These are phyloP conservation scores for Sporobolus alterniflorus DNA, from an alignment of 202 grass and related monocot species.

Conservation along the genomic window DNA sequence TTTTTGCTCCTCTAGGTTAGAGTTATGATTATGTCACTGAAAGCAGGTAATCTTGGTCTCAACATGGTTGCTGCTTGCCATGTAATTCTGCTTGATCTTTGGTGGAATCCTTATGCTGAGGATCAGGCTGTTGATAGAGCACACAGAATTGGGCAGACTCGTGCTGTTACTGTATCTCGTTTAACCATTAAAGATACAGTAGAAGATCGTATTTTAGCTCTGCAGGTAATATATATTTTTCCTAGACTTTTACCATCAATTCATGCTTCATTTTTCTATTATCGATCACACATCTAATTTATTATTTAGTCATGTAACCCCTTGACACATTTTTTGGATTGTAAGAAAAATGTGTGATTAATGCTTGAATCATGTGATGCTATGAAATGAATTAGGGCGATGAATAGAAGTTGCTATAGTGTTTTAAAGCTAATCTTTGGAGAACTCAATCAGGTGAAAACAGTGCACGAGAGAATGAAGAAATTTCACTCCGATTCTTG, in stretches of 20 bases:
- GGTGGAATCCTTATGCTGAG: conserved; percentile 99
- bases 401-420: no score
- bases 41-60: conserved; percentile 97
- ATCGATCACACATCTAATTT: neutral
- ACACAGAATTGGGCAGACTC: conserved; percentile 94
- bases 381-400: no score
- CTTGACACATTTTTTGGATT: neutral
- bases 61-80: conserved; percentile 99
- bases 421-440: no score
- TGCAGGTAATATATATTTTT: conserved; percentile 67
- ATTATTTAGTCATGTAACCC: conserved; percentile 1
- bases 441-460: no score
- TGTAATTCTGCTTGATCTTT: conserved; percentile 99
- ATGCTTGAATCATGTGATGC: neutral
- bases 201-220: conserved; percentile 94
- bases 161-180: conserved; percentile 78
- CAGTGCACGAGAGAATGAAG: neutral
- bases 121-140: conserved; percentile 97
- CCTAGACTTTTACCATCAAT: neutral
- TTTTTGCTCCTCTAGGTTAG: conserved; percentile 66
- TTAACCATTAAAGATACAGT: conserved; percentile 85
- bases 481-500: neutral
- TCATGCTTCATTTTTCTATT: neutral
- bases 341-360: conserved; percentile 1
- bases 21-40: conserved; percentile 99